Evolutionary conservation across 2,329 filamentous ascomycete genomes (phyloP).

Genomic region (Fusarium liriodendri): DNA sequence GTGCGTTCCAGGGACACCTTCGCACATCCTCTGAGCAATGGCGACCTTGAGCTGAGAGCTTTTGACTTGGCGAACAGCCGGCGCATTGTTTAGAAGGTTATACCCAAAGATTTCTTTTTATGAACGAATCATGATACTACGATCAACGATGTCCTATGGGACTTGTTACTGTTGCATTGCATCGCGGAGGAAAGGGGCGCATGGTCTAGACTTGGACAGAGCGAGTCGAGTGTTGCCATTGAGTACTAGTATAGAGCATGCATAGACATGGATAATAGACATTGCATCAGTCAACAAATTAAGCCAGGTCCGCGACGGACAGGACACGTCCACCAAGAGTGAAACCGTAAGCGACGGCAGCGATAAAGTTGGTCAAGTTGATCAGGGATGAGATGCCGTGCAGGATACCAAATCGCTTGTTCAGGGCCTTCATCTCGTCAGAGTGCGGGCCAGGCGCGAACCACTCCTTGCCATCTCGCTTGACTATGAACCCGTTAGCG

Average conservation of each 20-base stretch:
- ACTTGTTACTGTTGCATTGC: slow-evolving; percentile 9
- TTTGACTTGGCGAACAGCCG: slow-evolving; percentile 10
- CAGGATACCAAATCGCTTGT: slow-evolving; percentile 80
- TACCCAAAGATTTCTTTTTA: slow-evolving; percentile 31
- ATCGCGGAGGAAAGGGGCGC: not conserved
- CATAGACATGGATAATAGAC: not conserved
- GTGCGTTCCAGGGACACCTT: slow-evolving; percentile 49
- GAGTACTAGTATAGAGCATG: slow-evolving; percentile 22
- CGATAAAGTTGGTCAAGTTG: slow-evolving; percentile 78
- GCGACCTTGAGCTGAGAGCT: slow-evolving; percentile 9
- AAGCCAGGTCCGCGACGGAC: slow-evolving; percentile 50
- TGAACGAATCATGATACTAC: slow-evolving; percentile 39
- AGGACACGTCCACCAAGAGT: slow-evolving; percentile 73
- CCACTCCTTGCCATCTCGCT: slow-evolving; percentile 88
- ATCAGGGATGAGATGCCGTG: slow-evolving; percentile 86
- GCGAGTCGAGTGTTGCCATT: slow-evolving; percentile 22
- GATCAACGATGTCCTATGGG: slow-evolving; percentile 26
- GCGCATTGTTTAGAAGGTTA: slow-evolving; percentile 34
- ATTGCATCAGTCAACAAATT: slow-evolving; percentile 2
- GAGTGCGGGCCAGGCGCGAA: slow-evolving; percentile 84
- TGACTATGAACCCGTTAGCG: slow-evolving; percentile 65
- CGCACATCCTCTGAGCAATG: slow-evolving; percentile 6
- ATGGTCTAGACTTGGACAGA: not conserved
- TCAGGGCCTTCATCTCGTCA: slow-evolving; percentile 83
- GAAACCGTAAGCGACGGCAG: slow-evolving; percentile 81